A percentile compares a stretch with the other conserved stretches of the same genome.
Conservation (phyloP, 139 green algal genomes). For the Haematococcus lacustris region DNA sequence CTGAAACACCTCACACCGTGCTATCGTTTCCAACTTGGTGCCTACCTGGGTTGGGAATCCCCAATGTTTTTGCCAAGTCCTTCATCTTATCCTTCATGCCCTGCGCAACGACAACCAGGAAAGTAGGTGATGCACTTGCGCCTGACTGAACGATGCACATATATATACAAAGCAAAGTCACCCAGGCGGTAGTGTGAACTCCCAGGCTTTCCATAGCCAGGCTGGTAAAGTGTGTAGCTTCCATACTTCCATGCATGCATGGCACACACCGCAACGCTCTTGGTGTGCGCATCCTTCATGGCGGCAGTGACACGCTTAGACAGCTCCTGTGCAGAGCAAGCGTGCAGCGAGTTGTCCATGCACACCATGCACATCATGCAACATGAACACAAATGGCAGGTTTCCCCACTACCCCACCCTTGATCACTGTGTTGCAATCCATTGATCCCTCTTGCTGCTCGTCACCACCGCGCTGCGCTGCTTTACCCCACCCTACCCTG, state of each 20-base stretch:
- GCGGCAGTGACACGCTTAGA: slow-evolving; percentile 60
- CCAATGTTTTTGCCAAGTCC: slow-evolving; percentile 16
- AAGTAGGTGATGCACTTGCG: background rate
- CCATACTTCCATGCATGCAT: background rate
- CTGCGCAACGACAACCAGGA: slow-evolving; percentile 7
- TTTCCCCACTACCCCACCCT: too few relatives aligned
- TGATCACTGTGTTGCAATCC: too few relatives aligned
- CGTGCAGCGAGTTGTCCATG: too few relatives aligned
- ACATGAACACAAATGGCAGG: too few relatives aligned
- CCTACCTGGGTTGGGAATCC: slow-evolving; percentile 6
- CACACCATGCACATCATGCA: too few relatives aligned
- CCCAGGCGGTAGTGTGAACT: background rate
- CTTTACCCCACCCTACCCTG: too few relatives aligned
- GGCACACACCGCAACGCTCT: slow-evolving; percentile 57
- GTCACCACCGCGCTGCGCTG: too few relatives aligned
- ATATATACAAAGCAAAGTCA: background rate
- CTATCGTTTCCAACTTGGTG: background rate
- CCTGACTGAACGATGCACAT: background rate
- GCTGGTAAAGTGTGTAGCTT: background rate
- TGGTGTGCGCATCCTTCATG: slow-evolving; percentile 84
- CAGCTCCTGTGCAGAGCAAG: slow-evolving; percentile 66
- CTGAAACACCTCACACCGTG: background rate
- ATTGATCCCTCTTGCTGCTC: too few relatives aligned
- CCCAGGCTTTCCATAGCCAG: background rate
- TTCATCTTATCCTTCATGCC: slow-evolving; percentile 76